Evolutionary conservation across 164 flowering plant genomes (phyloP), one percentile per base, ranked within the genome.

Genomic region (Dillenia suffruticosa): DNA sequence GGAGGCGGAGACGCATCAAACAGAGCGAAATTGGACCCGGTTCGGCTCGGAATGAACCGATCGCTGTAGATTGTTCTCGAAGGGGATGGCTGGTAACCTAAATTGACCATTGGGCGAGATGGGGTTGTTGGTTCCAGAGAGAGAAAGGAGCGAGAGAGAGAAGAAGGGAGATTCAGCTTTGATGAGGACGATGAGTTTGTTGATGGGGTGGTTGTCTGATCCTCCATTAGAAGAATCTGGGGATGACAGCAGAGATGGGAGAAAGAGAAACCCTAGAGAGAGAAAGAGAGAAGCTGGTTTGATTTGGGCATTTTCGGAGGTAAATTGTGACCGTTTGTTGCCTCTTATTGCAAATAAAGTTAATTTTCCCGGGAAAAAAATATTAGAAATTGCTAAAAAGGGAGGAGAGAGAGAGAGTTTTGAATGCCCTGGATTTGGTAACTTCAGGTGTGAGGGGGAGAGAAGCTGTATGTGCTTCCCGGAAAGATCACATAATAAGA

Each of bases 11-110:
- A 56, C 46, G 81, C 56, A 64, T 79, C 67, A 59, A 92, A 87
- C 8, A 94, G 92, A 0, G 83, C 86, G 62, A 88, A 94, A 71
- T 95, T 90, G 46, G 99, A 95, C 26, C 82, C 75, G 44, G 97
- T 74, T 71, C 99, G 75, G 72, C 83, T 67, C 15, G 99, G 99
- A 11, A 92, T 95, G 70, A 95, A 95, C 51, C 99, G 76, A 53
- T 92, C 97, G 62, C 88, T 77, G 79, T 84, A 92, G 51, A 88
- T 88, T 0, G 93, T 67, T 44, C 81, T 73, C 6, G 95, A 86
- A 7, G 93, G 86, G 0, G 93, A 75, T 1, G 76, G 77, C 26
- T 65, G 63, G 63, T 84, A 74, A 15, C 65, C 71, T 12, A 62
- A 53, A 13, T 77, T 72, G 46, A 80, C 59, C 72, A 83, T 57